Evolutionary conservation across 2,329 filamentous ascomycete species (phyloP).

Genomic region (Phialophora verrucosa): DNA sequence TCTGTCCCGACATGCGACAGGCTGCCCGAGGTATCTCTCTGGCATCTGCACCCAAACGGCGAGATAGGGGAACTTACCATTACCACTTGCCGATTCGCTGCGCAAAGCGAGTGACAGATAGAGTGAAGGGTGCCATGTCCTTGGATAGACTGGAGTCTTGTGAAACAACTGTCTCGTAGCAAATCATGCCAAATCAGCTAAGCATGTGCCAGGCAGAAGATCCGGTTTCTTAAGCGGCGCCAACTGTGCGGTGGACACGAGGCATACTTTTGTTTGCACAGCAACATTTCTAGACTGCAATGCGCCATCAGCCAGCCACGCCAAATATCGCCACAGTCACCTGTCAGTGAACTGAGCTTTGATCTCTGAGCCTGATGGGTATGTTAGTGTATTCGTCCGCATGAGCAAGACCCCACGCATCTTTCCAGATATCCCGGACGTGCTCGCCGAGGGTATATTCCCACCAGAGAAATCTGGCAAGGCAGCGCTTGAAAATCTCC

Average conservation of each 20-base stretch:
- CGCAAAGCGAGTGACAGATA: neutral
- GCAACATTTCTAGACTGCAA: neutral
- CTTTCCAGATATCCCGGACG: neutral
- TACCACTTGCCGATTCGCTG: neutral
- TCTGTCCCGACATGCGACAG: neutral
- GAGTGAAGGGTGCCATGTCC: neutral
- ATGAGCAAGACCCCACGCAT: neutral
- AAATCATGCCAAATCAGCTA: neutral
- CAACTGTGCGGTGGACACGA: neutral
- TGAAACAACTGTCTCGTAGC: neutral
- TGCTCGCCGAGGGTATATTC: constrained; percentile 8
- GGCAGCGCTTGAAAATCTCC: neutral
- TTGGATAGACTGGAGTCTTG: neutral
- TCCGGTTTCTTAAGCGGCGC: neutral
- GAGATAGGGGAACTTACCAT: neutral
- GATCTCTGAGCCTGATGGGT: neutral
- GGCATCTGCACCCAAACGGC: neutral
- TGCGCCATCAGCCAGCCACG: neutral
- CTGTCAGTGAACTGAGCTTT: neutral
- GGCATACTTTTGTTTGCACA: neutral
- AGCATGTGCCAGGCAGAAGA: neutral
- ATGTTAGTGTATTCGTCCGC: neutral
- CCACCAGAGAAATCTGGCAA: constrained; percentile 2
- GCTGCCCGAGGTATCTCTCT: neutral
- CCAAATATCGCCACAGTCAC: neutral